Evolutionary conservation across 148 eudicot genomes (phyloP), one percentile per base, ranked within the genome.

Genomic region (Diospyros lotus): DNA sequence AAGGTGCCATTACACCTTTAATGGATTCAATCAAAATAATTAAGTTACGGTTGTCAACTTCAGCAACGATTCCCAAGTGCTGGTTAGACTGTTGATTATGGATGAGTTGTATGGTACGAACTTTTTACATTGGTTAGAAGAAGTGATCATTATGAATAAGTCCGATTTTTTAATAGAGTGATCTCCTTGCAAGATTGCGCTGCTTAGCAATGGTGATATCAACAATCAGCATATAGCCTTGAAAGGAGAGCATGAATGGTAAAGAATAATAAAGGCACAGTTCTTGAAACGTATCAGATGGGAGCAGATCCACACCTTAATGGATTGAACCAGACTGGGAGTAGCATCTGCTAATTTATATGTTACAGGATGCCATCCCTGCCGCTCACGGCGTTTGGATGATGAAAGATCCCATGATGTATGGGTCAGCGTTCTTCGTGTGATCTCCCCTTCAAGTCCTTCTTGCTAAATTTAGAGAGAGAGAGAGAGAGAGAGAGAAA

Each of bases 331-430:
- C 61, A 94, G 84, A 58, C 64, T 58, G 66, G 85, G 84, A 59
- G 93, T 87, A 84, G 97, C 97, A 80, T 94, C 98, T 48, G 93
- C 91, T 81, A 86, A 85, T 72, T 92, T 94, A 81, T 89, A 94
- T 51, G 92, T 84, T 51, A 90, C 82, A 7, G 98, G 97, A 89
- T 94, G 98, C 98, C 98, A 94, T 76, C 98, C 98, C 81, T 80
- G 84, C 61, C 98, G 86, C 77, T 92, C 80, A 75, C 77, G 91
- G 50, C 85, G 92, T 78, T 78, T 86, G 73, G 89, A 68, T 59
- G 89, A 76, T 69, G 89, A 75, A 82, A 92, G 82, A 80, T 90
- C 97, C 98, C 98, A 94, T 64, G 92, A 86, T 58, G 93, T 81
- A 81, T 94, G 93, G 73, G 92, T 92, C 78, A 94, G 75, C 6